A percentile compares a stretch with the other conserved stretches of the same genome.
These are phyloP conservation scores for Penicillium lagena DNA, from an alignment of 495 filamentous ascomycete species.

Conservation along the genomic window DNA sequence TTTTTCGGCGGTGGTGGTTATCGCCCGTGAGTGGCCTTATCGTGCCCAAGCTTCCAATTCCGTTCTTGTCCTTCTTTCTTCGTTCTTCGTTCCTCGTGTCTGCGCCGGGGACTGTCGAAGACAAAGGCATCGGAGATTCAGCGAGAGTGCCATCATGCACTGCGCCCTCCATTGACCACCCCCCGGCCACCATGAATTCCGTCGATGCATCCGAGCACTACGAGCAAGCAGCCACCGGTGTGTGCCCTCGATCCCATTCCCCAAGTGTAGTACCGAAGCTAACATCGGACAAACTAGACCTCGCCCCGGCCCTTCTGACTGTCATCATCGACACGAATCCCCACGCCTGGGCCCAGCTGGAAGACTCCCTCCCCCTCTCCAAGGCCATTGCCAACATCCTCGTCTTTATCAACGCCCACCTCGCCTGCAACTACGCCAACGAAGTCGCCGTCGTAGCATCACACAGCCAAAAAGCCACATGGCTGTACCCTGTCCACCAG, in stretches of 20 bases:
- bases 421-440: slow-evolving; percentile 88
- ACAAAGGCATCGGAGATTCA: too few species aligned
- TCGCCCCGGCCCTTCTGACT: slow-evolving; percentile 78
- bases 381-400: slow-evolving; percentile 84
- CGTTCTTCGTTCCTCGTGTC: too few species aligned
- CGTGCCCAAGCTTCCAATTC: too few species aligned
- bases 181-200: slow-evolving; percentile 60
- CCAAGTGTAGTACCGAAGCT: background rate
- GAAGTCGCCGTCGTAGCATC: slow-evolving; percentile 88
- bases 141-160: slow-evolving; percentile 4
- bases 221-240: slow-evolving; percentile 39
- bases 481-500: slow-evolving; percentile 66
- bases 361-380: slow-evolving; percentile 70
- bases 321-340: slow-evolving; percentile 96
- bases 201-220: slow-evolving; percentile 88
- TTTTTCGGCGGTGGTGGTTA: too few species aligned
- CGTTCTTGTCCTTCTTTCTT: too few species aligned
- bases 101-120: too few species aligned
- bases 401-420: slow-evolving; percentile 93
- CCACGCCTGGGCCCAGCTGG: slow-evolving; percentile 80
- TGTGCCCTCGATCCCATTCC: slow-evolving; percentile 1
- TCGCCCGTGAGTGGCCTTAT: too few species aligned
- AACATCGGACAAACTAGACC: slow-evolving; percentile 35
- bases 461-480: slow-evolving; percentile 75
- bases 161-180: slow-evolving; percentile 3